Evolutionary conservation across 2,329 filamentous ascomycete species (phyloP).

Genomic region (Ophiocordyceps sinensis): DNA sequence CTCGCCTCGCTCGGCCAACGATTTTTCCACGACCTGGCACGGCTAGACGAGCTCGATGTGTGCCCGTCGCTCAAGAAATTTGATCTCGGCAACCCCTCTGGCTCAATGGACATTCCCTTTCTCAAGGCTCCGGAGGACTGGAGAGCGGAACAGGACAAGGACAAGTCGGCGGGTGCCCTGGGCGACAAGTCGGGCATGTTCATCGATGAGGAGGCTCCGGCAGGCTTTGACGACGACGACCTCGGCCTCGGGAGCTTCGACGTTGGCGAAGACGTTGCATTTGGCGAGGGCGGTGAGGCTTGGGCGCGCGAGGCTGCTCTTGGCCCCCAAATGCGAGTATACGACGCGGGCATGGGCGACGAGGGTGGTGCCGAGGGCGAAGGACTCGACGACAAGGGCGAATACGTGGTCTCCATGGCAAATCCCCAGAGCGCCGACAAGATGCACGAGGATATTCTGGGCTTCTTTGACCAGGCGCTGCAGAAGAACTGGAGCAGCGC

Average conservation of each 20-base stretch:
- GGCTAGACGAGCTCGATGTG: conserved; percentile 74
- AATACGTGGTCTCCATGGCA: conserved; percentile 69
- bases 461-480: conserved; percentile 91
- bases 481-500: conserved; percentile 97
- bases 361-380: conserved; percentile 30
- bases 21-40: conserved; percentile 73
- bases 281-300: conserved; percentile 89
- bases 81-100: conserved; percentile 74
- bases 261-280: conserved; percentile 59
- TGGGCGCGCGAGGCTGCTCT: conserved; percentile 86
- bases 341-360: conserved; percentile 50
- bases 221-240: conserved; percentile 61
- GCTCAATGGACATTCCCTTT: conserved; percentile 80
- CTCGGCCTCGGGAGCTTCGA: conserved; percentile 59
- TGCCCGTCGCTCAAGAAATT: conserved; percentile 92
- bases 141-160: conserved; percentile 55
- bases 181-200: conserved; percentile 66
- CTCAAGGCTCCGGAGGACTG: conserved; percentile 80
- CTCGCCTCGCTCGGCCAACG: conserved; percentile 57
- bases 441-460: conserved; percentile 85
- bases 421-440: conserved; percentile 49
- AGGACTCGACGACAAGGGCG: conserved; percentile 40
- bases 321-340: conserved; percentile 73
- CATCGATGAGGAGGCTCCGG: conserved; percentile 73
- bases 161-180: conserved; percentile 35